Conservation (phyloP, 2,329 filamentous ascomycete genomes). For the Ophiostoma sp. region DNA sequence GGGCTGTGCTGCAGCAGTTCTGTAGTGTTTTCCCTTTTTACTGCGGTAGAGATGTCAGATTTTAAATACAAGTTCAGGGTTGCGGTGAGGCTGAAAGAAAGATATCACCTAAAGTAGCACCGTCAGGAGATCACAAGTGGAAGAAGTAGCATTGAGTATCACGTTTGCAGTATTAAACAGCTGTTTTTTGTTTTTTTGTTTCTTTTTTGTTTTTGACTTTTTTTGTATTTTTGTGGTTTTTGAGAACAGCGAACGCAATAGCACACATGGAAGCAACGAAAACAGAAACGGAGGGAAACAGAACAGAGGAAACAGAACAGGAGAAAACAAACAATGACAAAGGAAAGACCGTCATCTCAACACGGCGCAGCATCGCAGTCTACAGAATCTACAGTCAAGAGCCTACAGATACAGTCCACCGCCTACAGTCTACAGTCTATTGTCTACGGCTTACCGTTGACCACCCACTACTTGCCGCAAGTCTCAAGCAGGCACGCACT, state of each 20-base stretch:
- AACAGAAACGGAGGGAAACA: too few species aligned
- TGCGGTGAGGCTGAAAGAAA: conserved; percentile 22
- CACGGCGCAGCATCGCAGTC: not conserved
- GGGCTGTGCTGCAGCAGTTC: not conserved
- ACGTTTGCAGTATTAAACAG: too few species aligned
- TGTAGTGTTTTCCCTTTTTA: not conserved
- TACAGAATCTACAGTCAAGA: not conserved
- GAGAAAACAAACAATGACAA: too few species aligned
- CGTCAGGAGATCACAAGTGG: not conserved
- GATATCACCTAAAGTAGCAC: not conserved
- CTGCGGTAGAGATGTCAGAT: not conserved
- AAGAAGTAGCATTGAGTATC: not conserved
- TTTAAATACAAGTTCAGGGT: not conserved
- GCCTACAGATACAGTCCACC: not conserved
- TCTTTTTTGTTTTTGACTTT: not conserved
- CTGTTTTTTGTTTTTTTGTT: not conserved
- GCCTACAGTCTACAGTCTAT: not conserved
- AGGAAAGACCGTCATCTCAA: not conserved
- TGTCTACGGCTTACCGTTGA: not conserved
- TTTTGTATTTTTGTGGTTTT: not conserved
- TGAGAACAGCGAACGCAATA: not conserved
- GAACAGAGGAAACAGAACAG: not conserved
- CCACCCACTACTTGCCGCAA: not conserved
- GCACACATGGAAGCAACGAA: too few species aligned
- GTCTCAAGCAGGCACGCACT: not conserved